These are phyloP conservation scores for Mortierella sp. DNA, from an alignment of 371 early-diverging fungal species.

Conservation along the genomic window DNA sequence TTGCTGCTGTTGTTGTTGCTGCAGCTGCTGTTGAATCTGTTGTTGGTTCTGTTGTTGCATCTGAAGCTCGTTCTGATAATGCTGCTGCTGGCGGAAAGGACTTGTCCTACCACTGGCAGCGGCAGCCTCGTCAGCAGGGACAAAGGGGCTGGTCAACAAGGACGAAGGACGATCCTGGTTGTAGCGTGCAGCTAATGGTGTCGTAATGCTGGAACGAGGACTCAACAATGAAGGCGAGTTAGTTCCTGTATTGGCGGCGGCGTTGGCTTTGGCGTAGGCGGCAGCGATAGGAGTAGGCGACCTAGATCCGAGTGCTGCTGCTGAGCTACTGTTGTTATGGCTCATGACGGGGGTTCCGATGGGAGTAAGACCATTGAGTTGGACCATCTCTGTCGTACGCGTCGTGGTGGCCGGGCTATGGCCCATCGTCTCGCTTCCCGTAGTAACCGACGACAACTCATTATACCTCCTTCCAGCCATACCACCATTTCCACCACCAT, in stretches of 20 bases:
- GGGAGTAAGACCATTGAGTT: slow-evolving; percentile 11
- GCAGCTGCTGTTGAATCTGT: slow-evolving; percentile 27
- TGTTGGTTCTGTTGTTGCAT: slow-evolving; percentile 26
- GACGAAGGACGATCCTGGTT: slow-evolving; percentile 31
- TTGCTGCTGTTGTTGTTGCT: slow-evolving; percentile 32
- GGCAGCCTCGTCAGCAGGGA: slow-evolving; percentile 25
- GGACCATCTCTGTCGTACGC: slow-evolving; percentile 36
- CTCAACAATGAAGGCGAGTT: background rate
- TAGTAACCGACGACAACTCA: slow-evolving; percentile 40
- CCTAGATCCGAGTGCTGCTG: slow-evolving; percentile 15
- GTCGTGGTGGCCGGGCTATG: slow-evolving; percentile 30
- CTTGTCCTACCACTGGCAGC: slow-evolving; percentile 13
- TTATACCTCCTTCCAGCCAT: slow-evolving; percentile 28
- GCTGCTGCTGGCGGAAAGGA: slow-evolving; percentile 19
- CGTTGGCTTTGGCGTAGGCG: slow-evolving; percentile 21
- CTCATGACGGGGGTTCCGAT: background rate
- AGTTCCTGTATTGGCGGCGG: background rate
- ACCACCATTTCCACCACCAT: background rate
- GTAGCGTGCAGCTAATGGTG: background rate
- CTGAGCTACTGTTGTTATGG: background rate
- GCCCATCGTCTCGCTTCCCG: slow-evolving; percentile 14
- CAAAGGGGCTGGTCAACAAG: slow-evolving; percentile 43
- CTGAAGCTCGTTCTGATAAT: slow-evolving; percentile 21
- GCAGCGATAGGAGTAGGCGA: slow-evolving; percentile 45
- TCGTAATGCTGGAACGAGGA: background rate